Conservation (phyloP, 164 flowering plant species). For the Macadamia integrifolia region DNA sequence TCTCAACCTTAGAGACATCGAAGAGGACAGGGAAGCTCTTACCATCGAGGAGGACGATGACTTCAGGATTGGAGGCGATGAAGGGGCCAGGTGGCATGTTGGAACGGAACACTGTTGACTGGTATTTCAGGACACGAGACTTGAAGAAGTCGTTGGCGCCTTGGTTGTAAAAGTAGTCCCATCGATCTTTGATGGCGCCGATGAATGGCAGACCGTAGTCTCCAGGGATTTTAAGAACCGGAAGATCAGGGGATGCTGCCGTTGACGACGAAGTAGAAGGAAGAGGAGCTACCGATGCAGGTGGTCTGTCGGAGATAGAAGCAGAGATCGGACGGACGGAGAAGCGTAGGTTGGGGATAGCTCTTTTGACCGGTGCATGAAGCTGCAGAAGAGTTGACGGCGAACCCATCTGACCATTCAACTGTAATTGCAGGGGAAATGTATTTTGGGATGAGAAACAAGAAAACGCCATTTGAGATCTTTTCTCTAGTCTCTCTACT, state of each 20-base stretch:
- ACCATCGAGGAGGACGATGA: conserved; percentile 17
- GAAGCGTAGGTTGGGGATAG: not conserved
- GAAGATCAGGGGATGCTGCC: not conserved
- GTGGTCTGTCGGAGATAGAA: not conserved
- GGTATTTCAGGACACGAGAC: conserved; percentile 7
- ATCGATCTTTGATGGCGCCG: conserved; percentile 7
- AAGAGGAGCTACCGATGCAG: not conserved
- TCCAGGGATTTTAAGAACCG: conserved; percentile 18
- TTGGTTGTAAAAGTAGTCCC: conserved; percentile 18
- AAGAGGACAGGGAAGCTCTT: conserved; percentile 18
- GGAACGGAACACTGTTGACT: conserved; percentile 13
- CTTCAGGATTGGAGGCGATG: conserved; percentile 12
- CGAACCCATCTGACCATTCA: not conserved
- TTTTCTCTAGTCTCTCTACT: too few relatives aligned
- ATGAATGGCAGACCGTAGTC: conserved; percentile 14
- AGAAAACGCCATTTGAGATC: too few relatives aligned
- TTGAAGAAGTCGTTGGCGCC: conserved; percentile 16
- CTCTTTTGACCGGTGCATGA: not conserved
- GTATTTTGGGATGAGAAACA: not conserved
- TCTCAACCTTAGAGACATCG: conserved; percentile 13
- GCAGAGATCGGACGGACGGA: not conserved
- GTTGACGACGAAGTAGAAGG: not conserved
- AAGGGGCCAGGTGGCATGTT: conserved; percentile 18
- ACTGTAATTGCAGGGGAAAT: not conserved
- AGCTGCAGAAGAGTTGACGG: not conserved